A percentile compares a stretch with the other conserved stretches of the same genome.
Conservation (phyloP, 805 yeast species). For the Lipomyces starkeyi region DNA sequence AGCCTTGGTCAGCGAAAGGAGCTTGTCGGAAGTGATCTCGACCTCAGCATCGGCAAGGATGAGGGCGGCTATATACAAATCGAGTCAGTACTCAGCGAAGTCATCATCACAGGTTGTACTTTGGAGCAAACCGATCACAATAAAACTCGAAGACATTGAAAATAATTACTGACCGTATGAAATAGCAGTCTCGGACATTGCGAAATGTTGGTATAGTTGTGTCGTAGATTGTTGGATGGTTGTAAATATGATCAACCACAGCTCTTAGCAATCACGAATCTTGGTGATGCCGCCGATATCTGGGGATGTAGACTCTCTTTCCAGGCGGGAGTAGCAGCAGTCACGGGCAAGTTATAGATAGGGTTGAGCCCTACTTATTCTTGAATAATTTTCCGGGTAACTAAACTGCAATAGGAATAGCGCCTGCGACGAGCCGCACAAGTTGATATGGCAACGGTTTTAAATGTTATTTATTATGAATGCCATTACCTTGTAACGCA, state of each 20-base stretch:
- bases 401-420: background rate
- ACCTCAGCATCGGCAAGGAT: constrained; percentile 97
- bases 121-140: background rate
- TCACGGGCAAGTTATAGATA: background rate
- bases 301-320: no score
- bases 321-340: background rate
- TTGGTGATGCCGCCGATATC: background rate
- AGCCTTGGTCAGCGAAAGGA: constrained; percentile 74
- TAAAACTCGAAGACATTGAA: background rate
- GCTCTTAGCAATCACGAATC: background rate
- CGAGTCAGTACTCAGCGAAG: background rate
- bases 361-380: background rate
- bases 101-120: background rate
- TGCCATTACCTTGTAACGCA: background rate
- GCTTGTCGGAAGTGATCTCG: constrained; percentile 88
- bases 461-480: background rate
- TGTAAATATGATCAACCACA: background rate
- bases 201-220: constrained; percentile 15
- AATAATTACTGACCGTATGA: constrained; percentile 60
- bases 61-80: constrained; percentile 73
- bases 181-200: constrained; percentile 72
- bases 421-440: background rate
- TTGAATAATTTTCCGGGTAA: background rate
- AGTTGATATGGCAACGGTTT: background rate
- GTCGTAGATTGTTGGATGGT: background rate